Conservation (phyloP, 495 filamentous ascomycete genomes). For the Trichoderma virens region DNA sequence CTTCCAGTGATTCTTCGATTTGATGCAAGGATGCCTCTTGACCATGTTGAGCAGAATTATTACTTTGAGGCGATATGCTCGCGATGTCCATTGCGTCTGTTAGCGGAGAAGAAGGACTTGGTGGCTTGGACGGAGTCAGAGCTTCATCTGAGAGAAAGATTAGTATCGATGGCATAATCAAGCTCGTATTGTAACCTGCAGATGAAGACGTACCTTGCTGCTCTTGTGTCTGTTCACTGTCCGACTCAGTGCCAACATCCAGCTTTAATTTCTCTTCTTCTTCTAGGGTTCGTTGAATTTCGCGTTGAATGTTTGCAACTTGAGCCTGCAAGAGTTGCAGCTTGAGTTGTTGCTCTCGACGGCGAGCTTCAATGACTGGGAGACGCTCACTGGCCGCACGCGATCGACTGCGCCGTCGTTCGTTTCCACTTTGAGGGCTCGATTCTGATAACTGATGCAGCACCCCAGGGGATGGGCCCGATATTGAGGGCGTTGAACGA, state of each 20-base stretch:
- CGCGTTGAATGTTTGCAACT: conserved; percentile 49
- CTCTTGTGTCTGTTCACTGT: background rate
- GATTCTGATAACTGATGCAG: conserved; percentile 16
- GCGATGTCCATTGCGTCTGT: conserved; percentile 6
- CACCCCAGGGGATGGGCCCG: conserved; percentile 14
- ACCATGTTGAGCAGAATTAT: background rate
- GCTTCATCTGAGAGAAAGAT: background rate
- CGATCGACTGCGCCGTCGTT: conserved; percentile 3
- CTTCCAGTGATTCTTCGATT: background rate
- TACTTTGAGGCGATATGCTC: conserved; percentile 3
- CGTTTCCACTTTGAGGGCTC: conserved; percentile 3
- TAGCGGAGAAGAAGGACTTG: background rate
- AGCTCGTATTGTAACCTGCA: background rate
- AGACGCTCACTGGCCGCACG: conserved; percentile 39
- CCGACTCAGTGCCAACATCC: conserved; percentile 37
- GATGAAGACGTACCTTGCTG: background rate
- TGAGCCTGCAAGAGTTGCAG: conserved; percentile 49
- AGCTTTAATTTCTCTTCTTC: conserved; percentile 40
- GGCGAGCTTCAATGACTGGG: conserved; percentile 48
- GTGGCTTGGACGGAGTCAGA: background rate
- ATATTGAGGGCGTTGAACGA: conserved; percentile 17
- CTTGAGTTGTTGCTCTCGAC: conserved; percentile 41
- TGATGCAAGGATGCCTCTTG: background rate
- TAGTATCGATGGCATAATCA: no score
- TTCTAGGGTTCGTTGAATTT: conserved; percentile 42